A percentile compares a stretch with the other conserved stretches of the same genome.
phyloP scores from a whole-genome alignment of 441 rosid species.

The Metrosideros polymorpha region DNA sequence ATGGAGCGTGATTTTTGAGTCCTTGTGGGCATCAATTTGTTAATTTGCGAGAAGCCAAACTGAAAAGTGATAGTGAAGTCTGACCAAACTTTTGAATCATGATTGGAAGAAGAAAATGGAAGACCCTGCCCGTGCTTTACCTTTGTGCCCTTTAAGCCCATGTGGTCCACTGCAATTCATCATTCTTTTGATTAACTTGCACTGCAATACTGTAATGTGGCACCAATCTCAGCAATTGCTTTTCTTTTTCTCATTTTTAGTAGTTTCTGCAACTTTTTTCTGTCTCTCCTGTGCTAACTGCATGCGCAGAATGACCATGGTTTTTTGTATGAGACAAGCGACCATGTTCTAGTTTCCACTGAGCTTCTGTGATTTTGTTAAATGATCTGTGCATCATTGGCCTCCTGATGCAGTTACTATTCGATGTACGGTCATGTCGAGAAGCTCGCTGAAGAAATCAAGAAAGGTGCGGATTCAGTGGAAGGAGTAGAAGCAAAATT shows the following conservation, averaged over 20 bases:
- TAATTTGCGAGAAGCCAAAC: slow-evolving; percentile 9
- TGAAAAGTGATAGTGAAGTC: slow-evolving; percentile 25
- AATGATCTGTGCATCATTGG: neutral
- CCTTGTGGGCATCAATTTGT: neutral
- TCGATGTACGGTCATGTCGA: slow-evolving; percentile 97
- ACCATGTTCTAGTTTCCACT: neutral
- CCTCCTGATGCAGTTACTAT: slow-evolving; percentile 52
- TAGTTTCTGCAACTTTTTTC: neutral
- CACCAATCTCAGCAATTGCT: neutral
- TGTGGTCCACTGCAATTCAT: slow-evolving; percentile 27
- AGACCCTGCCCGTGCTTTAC: neutral
- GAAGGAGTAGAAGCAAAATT: slow-evolving; percentile 92
- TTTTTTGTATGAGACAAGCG: neutral
- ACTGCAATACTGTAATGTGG: neutral
- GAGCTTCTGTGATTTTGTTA: neutral
- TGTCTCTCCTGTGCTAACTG: neutral
- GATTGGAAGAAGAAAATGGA: slow-evolving; percentile 12
- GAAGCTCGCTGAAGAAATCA: slow-evolving; percentile 80
- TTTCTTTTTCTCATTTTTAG: neutral
- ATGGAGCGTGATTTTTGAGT: neutral
- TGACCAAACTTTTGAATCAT: slow-evolving; percentile 32
- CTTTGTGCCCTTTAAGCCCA: neutral
- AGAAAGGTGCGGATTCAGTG: slow-evolving; percentile 89
- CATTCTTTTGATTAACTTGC: slow-evolving; percentile 12
- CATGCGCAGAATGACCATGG: neutral